Base-by-base conservation (phyloP, 306 rosid species). In the Begonia loranthoides region DNA sequence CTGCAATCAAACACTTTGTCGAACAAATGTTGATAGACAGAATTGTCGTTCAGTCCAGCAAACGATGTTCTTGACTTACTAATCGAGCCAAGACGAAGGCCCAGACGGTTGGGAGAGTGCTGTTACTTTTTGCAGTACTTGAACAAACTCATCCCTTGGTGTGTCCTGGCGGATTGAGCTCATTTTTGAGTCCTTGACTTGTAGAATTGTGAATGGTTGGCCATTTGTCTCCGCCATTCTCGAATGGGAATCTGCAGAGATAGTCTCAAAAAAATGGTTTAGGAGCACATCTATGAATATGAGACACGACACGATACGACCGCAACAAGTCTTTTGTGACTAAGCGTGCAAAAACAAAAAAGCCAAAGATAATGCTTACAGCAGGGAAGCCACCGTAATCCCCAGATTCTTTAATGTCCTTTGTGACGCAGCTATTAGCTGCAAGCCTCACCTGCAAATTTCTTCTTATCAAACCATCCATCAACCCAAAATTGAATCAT, bases 301-400 rank as follows among this genome's bases (percentile, higher is more conserved):
- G 41, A 10, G 44, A 13, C 9, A 24, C 51, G 47, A 13, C 15
- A 57, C n/a, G 28, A 38, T 45, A 38, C 58, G 12, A n/a, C 10
- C 15, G 10, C 21, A 13, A 10, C 10, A 45, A 57, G 52, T 45
- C 47, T 15, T 59, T 16, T 17, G 17, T 39, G n/a, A n/a, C n/a
- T n/a, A n/a, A n/a, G n/a, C n/a, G n/a, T 15, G 17, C 12, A 14
- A 14, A 34, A 12, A 12, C 15, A 24, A 9, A 46, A 59, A 38
- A 59, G 17, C 46, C n/a, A 43, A 54, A 49, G 13, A 57, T 17
- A 41, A 59, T 63, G 61, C 79, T 76, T 67, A 79, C 83, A 74
- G 84, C 82, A 15, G 86, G 87, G 69, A 85, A 85, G 72, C 95
- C 95, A 49, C 81, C 94, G 39, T 83, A 77, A 67, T 85, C 94